Conservation (phyloP, 2,329 filamentous ascomycete species). For the Cercospora sp. region DNA sequence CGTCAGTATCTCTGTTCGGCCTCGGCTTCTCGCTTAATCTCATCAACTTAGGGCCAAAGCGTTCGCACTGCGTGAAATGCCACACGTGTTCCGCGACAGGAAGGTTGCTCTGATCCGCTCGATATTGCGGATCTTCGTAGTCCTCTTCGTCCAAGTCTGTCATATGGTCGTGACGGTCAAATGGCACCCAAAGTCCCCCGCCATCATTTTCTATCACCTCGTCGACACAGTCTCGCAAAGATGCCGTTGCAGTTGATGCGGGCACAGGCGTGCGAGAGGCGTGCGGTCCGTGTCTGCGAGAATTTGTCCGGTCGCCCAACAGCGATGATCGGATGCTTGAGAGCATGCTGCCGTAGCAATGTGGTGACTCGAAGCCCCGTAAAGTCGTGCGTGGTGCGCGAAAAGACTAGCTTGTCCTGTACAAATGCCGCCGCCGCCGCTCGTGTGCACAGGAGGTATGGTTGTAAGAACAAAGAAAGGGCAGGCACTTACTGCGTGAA, state of each 20-base stretch:
- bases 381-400: not conserved
- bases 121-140: slow-evolving; percentile 15
- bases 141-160: slow-evolving; percentile 8
- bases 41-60: slow-evolving; percentile 3
- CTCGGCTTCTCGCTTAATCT: not conserved
- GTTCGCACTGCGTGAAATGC: slow-evolving; percentile 27
- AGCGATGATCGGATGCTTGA: slow-evolving; percentile 13
- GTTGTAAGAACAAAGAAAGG: slow-evolving; percentile 1
- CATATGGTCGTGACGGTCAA: not conserved
- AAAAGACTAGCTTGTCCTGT: not conserved
- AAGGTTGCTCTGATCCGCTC: slow-evolving; percentile 14
- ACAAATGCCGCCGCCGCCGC: not conserved
- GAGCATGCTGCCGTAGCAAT: slow-evolving; percentile 33
- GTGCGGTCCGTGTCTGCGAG: not conserved
- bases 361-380: not conserved
- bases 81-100: slow-evolving; percentile 16
- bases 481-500: slow-evolving; percentile 83
- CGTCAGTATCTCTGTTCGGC: not conserved
- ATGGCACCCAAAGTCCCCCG: not conserved
- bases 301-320: slow-evolving; percentile 32
- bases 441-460: not conserved
- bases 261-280: not conserved
- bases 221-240: slow-evolving; percentile 3
- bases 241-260: slow-evolving; percentile 9
- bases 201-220: slow-evolving; percentile 3